Evolutionary conservation across 2,329 filamentous ascomycete species (phyloP), one percentile per base, ranked within the genome.

Genomic region (Colletotrichum liaoningense): DNA sequence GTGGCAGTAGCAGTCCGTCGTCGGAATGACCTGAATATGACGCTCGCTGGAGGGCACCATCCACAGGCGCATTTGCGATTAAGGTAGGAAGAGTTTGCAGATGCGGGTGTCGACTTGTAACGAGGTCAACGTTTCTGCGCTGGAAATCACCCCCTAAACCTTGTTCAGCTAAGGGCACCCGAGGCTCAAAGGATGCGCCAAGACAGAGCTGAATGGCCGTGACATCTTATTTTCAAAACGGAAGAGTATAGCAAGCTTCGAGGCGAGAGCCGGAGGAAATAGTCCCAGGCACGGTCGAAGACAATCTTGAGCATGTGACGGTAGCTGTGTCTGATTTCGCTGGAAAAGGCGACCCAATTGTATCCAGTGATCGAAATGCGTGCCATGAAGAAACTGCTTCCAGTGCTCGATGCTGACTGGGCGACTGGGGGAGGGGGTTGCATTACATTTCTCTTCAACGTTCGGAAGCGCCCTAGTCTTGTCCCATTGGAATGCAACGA

Each of bases 271-370:
- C 35, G 11, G 42, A 24, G 16, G 14, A 22, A 14, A 19, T 49
- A n/a, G 35, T 38, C 46, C 26, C 46, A 30, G 65, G 33, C 54
- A 64, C 66, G 46, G 65, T 38, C 49, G 38, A 67, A 62, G 49
- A 49, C 24, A 59, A 19, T 26, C 33, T 49, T 14, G 16, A 55
- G 46, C 70, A 73, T 73, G 70, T 70, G 70, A 71, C 60, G 52
- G 3, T 54, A 12, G 26, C 46, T 54, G 26, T 26, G 30, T 4
- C 14, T 22, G 5, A 22, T 33, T 28, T 19, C 38, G 42, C 7
- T 12, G 22, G 8, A 22, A 7, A 63, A 22, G 38, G 22, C 26
- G 7, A 35, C 26, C 60, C 12, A 35, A 16, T 11, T 19, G 60
- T 12, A 35, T 52, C n/a, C 60, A n/a, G 6, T 16, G 30, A 54